These are phyloP conservation scores for Phlebiopsis flavidoalba DNA, from an alignment of 768 basidiomycete species.

Conservation along the genomic window DNA sequence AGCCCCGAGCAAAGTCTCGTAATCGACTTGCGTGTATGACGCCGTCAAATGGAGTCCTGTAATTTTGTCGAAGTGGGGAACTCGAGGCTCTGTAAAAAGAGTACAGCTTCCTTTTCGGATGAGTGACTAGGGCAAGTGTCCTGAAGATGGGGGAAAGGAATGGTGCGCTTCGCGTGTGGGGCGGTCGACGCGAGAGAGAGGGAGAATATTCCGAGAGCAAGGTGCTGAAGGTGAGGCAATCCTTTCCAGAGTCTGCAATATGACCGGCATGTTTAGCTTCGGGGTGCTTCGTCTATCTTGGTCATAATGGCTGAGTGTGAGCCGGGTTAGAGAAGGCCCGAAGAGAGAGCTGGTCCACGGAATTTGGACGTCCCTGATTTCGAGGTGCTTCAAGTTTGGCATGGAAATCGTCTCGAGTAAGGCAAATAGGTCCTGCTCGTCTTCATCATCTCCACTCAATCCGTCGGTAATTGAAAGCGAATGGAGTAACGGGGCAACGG, in stretches of 20 bases:
- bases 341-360: not conserved
- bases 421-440: not conserved
- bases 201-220: not conserved
- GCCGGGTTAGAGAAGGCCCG: not conserved
- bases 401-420: not conserved
- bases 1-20: no score
- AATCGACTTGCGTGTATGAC: no score
- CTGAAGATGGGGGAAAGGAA: not conserved
- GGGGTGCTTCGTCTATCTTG: not conserved
- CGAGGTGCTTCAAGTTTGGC: not conserved
- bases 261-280: not conserved
- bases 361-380: not conserved
- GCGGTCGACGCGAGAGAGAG: not conserved
- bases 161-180: not conserved
- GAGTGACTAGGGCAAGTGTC: not conserved
- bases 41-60: no score
- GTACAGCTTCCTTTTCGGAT: not conserved
- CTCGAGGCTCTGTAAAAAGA: not conserved
- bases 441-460: not conserved
- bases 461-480: not conserved
- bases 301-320: not conserved
- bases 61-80: no score
- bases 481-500: not conserved
- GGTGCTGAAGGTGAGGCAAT: conserved; percentile 2
- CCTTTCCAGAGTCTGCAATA: not conserved